Evolutionary conservation across 805 yeast genomes (phyloP).

Genomic region (Candida pini): DNA sequence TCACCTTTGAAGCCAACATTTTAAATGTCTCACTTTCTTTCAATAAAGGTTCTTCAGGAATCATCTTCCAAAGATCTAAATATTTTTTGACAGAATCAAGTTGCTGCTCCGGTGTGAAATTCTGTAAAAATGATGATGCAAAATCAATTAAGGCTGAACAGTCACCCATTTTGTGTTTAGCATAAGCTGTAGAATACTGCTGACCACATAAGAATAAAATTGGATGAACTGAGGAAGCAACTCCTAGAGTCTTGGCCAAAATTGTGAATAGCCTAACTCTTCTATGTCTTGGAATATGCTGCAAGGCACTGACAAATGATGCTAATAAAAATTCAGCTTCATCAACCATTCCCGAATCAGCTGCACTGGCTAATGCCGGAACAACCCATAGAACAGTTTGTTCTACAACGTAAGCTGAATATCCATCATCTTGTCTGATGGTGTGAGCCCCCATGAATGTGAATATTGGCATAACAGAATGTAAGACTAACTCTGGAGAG

Average conservation of each 20-base stretch:
- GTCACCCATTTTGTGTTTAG: conserved; percentile 58
- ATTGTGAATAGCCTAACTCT: conserved; percentile 80
- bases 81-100: conserved; percentile 47
- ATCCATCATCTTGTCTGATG: conserved; percentile 93
- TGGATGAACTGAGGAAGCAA: conserved; percentile 59
- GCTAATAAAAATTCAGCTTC: conserved; percentile 82
- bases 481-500: conserved; percentile 86
- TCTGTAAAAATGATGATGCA: conserved; percentile 59
- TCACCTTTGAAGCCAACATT: conserved; percentile 43
- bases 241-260: conserved; percentile 69
- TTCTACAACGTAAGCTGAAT: conserved; percentile 86
- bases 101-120: conserved; percentile 65
- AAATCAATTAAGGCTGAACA: conserved; percentile 68
- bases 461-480: conserved; percentile 98
- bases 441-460: conserved; percentile 99
- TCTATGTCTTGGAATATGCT: conserved; percentile 95
- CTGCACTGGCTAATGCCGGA: conserved; percentile 69
- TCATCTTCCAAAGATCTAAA: conserved; percentile 44
- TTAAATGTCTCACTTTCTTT: conserved; percentile 31
- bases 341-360: conserved; percentile 40
- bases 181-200: conserved; percentile 55
- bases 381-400: conserved; percentile 86
- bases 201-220: conserved; percentile 76
- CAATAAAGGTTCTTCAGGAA: conserved; percentile 40
- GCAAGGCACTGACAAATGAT: conserved; percentile 90